Evolutionary conservation across 1,284 basidiomycete species (phyloP).

Genomic region (Puccinia hordei): DNA sequence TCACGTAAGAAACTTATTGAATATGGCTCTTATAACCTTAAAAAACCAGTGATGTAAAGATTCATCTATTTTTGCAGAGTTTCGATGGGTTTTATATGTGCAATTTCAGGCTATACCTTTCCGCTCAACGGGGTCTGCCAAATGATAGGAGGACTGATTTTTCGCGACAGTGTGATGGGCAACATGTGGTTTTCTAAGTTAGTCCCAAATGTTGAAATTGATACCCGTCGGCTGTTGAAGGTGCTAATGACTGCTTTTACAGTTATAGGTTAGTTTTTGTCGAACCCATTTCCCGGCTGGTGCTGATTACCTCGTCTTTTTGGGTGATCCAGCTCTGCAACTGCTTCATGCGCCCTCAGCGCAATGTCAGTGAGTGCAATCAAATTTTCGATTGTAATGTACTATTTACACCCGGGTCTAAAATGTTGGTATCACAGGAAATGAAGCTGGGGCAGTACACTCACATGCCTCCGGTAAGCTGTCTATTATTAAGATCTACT

Average conservation of each 20-base stretch:
- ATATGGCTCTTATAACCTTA: not conserved
- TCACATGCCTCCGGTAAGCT: constrained; percentile 29
- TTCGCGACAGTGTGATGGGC: constrained; percentile 1
- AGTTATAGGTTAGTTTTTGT: constrained; percentile 22
- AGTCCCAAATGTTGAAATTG: not conserved
- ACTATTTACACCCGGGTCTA: not conserved
- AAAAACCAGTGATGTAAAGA: not conserved
- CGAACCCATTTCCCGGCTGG: not conserved
- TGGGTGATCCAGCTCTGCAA: constrained; percentile 20
- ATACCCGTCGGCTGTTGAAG: not conserved
- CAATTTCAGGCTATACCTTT: constrained; percentile 7
- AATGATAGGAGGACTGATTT: constrained; percentile 28
- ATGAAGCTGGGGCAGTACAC: constrained; percentile 47
- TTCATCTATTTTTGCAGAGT: not conserved
- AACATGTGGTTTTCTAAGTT: constrained; percentile 34
- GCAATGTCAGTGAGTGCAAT: constrained; percentile 2
- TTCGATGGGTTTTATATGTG: constrained; percentile 33
- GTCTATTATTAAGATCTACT: not conserved
- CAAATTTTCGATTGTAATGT: not conserved
- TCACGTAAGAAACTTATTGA: not conserved
- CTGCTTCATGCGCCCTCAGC: constrained; percentile 21
- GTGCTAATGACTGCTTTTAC: not conserved
- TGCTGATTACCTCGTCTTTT: not conserved
- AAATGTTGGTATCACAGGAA: constrained; percentile 11
- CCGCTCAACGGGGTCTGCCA: constrained; percentile 28